Evolutionary conservation across 106 monocot species (phyloP), one percentile per base, ranked within the genome.

Genomic region (Dendrobium officinale): DNA sequence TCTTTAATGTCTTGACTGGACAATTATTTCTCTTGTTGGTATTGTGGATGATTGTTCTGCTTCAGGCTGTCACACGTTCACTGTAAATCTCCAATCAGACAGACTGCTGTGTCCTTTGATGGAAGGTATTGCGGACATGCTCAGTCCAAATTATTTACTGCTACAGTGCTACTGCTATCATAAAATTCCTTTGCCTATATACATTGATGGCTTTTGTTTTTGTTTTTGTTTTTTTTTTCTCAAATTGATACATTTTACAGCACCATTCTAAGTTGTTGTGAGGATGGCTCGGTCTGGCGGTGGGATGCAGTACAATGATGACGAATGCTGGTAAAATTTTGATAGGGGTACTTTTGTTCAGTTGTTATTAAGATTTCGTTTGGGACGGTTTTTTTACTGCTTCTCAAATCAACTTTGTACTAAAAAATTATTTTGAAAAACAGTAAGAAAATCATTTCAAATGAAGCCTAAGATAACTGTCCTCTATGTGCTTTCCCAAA

Each of bases 261-360:
- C 82, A 97, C 92, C 70, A 97, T 97, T 49, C 92, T 97, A 55
- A 86, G 88, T 79, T 94, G 94, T 72, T 92, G 93, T 77, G 96
- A 97, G 83, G 96, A 97, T 85, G 96, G 96, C 55, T 92, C 92
- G 0, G 89, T 97, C 81, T 97, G 96, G 96, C 90, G 96, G 33
- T 97, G 96, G 96, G 96, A 97, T 85, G 82, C 79, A 33, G 79
- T 85, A 6, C 68, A 86, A 70, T 88, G 82, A 92, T 79, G 77
- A 43, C 66, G 13, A 45, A 33, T 82, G 77, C 3, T 11, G 76
- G 76, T 74, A 74, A 74, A 43, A 20, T 74, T 70, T 70, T 70
- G 27, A 70, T 74, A 37, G 31, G 24, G 16, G 37, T 70, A 22
- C 64, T 66, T 66, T 66, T 66, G 24, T 66, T 26, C 2, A 66